Conservation (phyloP, 2,329 filamentous ascomycete genomes). For the Aplosporella prunicola region DNA sequence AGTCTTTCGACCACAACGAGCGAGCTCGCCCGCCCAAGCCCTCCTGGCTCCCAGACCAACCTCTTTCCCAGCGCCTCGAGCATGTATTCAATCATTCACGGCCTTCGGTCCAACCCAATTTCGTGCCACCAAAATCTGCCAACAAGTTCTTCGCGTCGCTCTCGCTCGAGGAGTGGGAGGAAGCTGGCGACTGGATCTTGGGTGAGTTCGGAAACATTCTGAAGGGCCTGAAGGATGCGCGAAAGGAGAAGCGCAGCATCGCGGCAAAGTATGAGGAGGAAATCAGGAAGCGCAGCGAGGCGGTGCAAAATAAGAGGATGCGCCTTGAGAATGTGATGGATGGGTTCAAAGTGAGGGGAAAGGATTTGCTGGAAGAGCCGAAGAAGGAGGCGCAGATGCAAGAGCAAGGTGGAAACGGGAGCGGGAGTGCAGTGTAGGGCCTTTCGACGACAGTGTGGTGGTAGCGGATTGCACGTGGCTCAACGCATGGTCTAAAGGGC, state of each 20-base stretch:
- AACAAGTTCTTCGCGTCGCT: conserved; percentile 43
- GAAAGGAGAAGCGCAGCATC: conserved; percentile 45
- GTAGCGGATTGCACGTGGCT: too few relatives aligned
- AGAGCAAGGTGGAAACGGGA: too few relatives aligned
- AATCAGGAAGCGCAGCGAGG: conserved; percentile 43
- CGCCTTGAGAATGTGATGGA: conserved; percentile 41
- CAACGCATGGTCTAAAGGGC: too few relatives aligned
- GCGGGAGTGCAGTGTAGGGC: too few relatives aligned
- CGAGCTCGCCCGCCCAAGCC: conserved; percentile 10
- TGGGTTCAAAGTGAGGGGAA: conserved; percentile 47
- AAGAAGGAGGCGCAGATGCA: conserved; percentile 16
- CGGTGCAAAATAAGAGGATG: conserved; percentile 40
- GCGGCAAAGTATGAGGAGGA: conserved; percentile 47
- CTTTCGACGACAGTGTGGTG: too few relatives aligned
- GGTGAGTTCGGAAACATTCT: conserved; percentile 45
- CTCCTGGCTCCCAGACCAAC: conserved; percentile 13
- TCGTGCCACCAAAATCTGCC: conserved; percentile 30
- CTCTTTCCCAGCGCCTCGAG: conserved; percentile 3
- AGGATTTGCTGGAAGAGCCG: conserved; percentile 40
- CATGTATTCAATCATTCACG: neutral
- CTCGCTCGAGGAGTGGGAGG: conserved; percentile 49
- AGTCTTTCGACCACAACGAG: conserved; percentile 39
- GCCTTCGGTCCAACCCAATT: conserved; percentile 20
- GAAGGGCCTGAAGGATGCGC: conserved; percentile 41
- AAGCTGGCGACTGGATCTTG: conserved; percentile 52